A percentile compares a stretch with the other conserved stretches of the same genome.
Conservation (phyloP, 2,329 filamentous ascomycete species). For the Clarireedia hainanense region DNA sequence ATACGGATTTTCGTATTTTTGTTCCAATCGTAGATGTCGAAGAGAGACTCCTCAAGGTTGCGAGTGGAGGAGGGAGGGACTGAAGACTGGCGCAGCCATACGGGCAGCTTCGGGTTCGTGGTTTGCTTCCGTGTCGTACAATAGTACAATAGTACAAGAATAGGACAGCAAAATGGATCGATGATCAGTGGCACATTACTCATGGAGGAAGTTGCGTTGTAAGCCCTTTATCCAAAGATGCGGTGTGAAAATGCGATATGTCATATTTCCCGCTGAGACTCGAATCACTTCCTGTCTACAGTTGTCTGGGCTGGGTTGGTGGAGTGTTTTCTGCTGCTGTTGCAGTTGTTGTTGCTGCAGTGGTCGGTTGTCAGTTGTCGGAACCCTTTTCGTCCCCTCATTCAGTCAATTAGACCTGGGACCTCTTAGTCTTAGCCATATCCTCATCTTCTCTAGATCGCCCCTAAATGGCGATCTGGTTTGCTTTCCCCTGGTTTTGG, state of each 20-base stretch:
- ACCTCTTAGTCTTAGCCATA: not conserved
- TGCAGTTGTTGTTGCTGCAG: not conserved
- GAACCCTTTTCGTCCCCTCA: not conserved
- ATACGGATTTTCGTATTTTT: not conserved
- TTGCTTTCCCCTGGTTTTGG: conserved; percentile 6
- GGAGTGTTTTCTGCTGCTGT: not conserved
- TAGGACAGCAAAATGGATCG: not conserved
- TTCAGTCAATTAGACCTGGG: not conserved
- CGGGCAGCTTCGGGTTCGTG: not conserved
- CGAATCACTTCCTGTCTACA: not conserved
- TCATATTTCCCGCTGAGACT: not conserved
- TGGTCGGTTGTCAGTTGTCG: not conserved
- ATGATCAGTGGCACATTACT: not conserved
- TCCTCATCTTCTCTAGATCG: conserved; percentile 3
- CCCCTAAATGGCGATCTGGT: conserved; percentile 10
- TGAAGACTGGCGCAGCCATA: not conserved
- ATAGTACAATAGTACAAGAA: not conserved
- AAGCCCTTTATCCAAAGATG: conserved; percentile 2
- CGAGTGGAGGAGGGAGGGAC: no score
- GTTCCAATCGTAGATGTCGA: not conserved
- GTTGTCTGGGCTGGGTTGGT: not conserved
- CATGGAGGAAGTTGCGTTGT: not conserved
- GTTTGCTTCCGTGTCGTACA: not conserved
- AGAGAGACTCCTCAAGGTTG: no score
- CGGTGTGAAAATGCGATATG: conserved; percentile 1